Evolutionary conservation across 352 stramenopile species (phyloP).

Genomic region (Phytophthora hibernalis): DNA sequence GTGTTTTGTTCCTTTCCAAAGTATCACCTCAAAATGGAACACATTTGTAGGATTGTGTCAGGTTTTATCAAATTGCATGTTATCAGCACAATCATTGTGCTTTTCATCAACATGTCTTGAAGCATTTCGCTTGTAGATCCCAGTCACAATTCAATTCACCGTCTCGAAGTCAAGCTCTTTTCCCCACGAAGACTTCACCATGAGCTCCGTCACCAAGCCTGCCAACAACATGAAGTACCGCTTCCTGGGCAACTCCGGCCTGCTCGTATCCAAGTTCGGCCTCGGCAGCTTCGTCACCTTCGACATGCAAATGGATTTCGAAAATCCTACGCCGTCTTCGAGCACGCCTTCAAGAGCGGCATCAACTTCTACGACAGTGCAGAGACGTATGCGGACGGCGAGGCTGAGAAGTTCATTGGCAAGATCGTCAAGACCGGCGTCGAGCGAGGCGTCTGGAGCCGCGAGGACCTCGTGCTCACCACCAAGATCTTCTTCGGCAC

Average conservation of each 20-base stretch:
- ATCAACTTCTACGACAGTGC: slow-evolving; percentile 67
- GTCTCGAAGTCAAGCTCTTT: slow-evolving; percentile 1
- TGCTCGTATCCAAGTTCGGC: slow-evolving; percentile 49
- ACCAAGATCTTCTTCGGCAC: slow-evolving; percentile 63
- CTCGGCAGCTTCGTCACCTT: slow-evolving; percentile 50
- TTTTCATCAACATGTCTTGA: not conserved
- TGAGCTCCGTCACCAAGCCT: slow-evolving; percentile 14
- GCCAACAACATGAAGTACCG: slow-evolving; percentile 47
- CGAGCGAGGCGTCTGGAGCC: slow-evolving; percentile 33
- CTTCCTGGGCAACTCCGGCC: slow-evolving; percentile 45
- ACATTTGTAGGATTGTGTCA: too few relatives aligned
- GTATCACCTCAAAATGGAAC: too few relatives aligned
- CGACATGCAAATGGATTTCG: slow-evolving; percentile 41
- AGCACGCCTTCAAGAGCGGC: slow-evolving; percentile 40
- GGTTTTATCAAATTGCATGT: too few relatives aligned
- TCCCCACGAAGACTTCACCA: not conserved
- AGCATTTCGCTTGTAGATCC: too few relatives aligned
- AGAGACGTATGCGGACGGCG: slow-evolving; percentile 47
- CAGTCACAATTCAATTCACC: slow-evolving; percentile 24
- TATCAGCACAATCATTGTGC: not conserved
- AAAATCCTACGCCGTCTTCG: slow-evolving; percentile 41
- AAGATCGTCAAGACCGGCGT: slow-evolving; percentile 55
- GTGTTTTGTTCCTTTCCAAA: too few relatives aligned
- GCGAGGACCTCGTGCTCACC: slow-evolving; percentile 58
- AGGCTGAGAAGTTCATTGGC: slow-evolving; percentile 48